Evolutionary conservation across 805 yeast species (phyloP).

Genomic region (Lipomyces oligophaga): DNA sequence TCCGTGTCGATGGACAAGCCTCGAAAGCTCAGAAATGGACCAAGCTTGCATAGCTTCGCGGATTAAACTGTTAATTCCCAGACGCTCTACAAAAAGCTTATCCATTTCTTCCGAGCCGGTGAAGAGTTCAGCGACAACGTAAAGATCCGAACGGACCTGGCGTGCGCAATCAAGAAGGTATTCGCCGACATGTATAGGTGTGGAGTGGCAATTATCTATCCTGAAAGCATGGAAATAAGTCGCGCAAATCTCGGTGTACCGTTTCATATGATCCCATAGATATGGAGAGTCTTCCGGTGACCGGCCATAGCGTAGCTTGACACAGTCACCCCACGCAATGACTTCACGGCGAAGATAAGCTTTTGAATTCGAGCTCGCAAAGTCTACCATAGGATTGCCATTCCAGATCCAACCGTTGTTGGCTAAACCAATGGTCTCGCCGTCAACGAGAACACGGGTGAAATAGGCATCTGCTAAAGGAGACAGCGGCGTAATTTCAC

Average conservation of each 20-base stretch:
- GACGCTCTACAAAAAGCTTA: slow-evolving; percentile 80
- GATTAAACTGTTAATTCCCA: slow-evolving; percentile 83
- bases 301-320: slow-evolving; percentile 80
- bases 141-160: slow-evolving; percentile 73
- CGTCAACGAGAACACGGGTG: slow-evolving; percentile 65
- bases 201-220: slow-evolving; percentile 93
- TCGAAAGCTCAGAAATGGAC: slow-evolving; percentile 78
- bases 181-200: slow-evolving; percentile 94
- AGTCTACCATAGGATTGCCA: slow-evolving; percentile 88
- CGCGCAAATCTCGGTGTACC: slow-evolving; percentile 71
- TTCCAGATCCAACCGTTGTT: slow-evolving; percentile 99
- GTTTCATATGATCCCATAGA: slow-evolving; percentile 82
- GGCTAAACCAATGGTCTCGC: slow-evolving; percentile 58
- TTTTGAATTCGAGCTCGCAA: slow-evolving; percentile 74
- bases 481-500: slow-evolving; percentile 51
- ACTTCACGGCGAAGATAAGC: slow-evolving; percentile 89
- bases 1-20: slow-evolving; percentile 85
- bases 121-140: slow-evolving; percentile 91
- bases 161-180: slow-evolving; percentile 84
- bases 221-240: slow-evolving; percentile 78
- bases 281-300: slow-evolving; percentile 79
- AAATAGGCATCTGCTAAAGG: slow-evolving; percentile 87
- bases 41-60: slow-evolving; percentile 98
- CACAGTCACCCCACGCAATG: slow-evolving; percentile 97
- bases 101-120: slow-evolving; percentile 91